Evolutionary conservation across 129 eudicot genomes (phyloP).

Genomic region (Smallanthus sonchifolius): DNA sequence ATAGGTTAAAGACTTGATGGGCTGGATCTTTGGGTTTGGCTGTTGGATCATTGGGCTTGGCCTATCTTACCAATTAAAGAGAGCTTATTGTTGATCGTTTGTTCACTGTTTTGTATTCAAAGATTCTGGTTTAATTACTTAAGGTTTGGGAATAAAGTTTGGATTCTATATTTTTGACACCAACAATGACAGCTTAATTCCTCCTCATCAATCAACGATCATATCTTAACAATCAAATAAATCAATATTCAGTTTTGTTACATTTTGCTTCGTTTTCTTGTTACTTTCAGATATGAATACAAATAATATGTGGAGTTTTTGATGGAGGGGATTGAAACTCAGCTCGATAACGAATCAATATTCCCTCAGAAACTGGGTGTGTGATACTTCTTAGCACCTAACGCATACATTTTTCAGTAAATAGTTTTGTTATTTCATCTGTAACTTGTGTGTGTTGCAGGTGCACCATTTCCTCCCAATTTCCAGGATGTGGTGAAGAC

Average conservation of each 20-base stretch:
- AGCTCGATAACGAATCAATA: no score
- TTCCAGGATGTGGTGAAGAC: conserved; percentile 59
- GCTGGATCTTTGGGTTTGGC: no score
- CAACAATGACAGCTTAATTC: conserved; percentile 46
- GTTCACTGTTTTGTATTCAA: no score
- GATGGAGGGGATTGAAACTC: no score
- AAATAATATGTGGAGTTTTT: no score
- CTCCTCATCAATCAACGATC: background rate
- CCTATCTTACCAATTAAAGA: no score
- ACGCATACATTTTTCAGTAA: background rate
- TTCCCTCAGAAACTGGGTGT: conserved; percentile 44
- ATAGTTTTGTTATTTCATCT: background rate
- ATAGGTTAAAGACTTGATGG: no score
- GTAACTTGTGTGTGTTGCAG: conserved; percentile 19
- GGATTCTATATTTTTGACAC: background rate
- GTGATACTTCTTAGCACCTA: background rate
- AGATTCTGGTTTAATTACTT: no score
- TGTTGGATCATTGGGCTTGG: no score
- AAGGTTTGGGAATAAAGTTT: no score
- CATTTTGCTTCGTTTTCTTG: background rate
- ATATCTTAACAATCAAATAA: background rate
- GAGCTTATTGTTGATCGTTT: no score
- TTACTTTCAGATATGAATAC: conserved; percentile 45
- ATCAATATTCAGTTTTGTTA: background rate
- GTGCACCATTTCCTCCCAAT: conserved; percentile 53